These are phyloP conservation scores for Wickerhamiella vanderwaltii DNA, from an alignment of 805 yeast species.

Conservation along the genomic window DNA sequence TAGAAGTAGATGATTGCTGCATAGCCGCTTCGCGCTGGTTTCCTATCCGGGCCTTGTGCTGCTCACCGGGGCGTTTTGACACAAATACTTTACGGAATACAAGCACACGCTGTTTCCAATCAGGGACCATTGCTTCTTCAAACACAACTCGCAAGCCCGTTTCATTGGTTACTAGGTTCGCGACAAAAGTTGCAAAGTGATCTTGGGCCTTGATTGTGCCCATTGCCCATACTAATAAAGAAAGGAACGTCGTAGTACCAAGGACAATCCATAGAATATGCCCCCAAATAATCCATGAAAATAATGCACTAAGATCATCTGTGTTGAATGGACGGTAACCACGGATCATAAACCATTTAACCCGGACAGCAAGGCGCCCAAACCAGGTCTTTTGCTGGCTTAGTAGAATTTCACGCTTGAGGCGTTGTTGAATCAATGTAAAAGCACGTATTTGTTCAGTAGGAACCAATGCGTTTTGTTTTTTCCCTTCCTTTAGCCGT, in stretches of 20 bases:
- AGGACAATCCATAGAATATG: constrained; percentile 65
- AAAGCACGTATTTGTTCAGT: constrained; percentile 5
- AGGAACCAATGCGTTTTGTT: not conserved
- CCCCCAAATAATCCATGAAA: constrained; percentile 86
- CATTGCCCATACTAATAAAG: constrained; percentile 59
- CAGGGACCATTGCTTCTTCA: constrained; percentile 89
- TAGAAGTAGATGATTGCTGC: not conserved
- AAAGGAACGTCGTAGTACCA: constrained; percentile 88
- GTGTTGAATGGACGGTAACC: constrained; percentile 76
- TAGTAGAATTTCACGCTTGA: constrained; percentile 30
- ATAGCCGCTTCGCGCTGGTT: constrained; percentile 26
- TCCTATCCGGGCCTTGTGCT: constrained; percentile 46
- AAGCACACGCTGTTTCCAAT: constrained; percentile 81
- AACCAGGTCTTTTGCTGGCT: constrained; percentile 33
- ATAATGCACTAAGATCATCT: constrained; percentile 84
- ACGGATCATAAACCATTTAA: constrained; percentile 65
- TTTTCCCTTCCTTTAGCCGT: not conserved
- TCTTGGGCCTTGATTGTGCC: constrained; percentile 87
- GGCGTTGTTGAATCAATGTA: constrained; percentile 1
- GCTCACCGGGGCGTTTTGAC: constrained; percentile 61
- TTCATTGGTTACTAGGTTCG: constrained; percentile 72
- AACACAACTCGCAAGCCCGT: constrained; percentile 74
- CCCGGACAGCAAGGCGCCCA: constrained; percentile 35
- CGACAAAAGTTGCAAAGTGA: constrained; percentile 66
- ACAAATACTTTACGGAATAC: constrained; percentile 76